Evolutionary conservation across 2,329 filamentous ascomycete species (phyloP), one percentile per base, ranked within the genome.

Genomic region (Macrophomina tecta): DNA sequence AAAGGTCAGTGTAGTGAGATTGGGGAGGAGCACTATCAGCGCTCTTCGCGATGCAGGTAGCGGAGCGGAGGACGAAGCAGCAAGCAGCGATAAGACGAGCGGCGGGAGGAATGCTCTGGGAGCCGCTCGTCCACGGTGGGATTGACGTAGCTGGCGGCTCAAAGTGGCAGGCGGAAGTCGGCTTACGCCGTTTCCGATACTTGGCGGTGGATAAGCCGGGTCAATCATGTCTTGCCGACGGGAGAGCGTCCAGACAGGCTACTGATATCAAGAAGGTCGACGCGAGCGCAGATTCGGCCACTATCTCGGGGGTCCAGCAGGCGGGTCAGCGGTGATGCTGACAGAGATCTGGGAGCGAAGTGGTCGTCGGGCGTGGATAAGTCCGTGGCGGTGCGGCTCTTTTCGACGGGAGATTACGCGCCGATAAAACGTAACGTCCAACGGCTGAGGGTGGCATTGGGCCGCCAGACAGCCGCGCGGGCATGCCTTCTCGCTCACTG

Each of bases 381-480:
- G 42, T 48, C 45, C n/a, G 42, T 62, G 58, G 58, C 49, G 58
- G 58, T 51, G 58, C 58, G 58, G 58, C 42, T 62, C 58, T 62
- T 36, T 34, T 23, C 23, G n/a, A 7, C 2, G 23, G 1, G 28
- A 8, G 23, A 49, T 62, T 62, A 62, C 58, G 45, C 56, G 30
- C 42, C 4, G 30, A 23, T 28, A 49, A 38, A 62, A 62, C 45
- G 58, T 40, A 62, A 62, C 14, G 5, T 38, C 52, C 4, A 14
- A 14, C 18, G 45, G 18, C 40, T 5, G 42, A 28, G 7, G 16
- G 40, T 38, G 40, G n/a, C 40, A 11, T 46, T 40, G 9, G 40
- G 5, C 2, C 5, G 36, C 18, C 4, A 36, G 3, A 14, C 36
- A 36, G 36, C 36, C 36, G 36, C 7, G 11, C 7, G 11, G 36